These are phyloP conservation scores for Leucoagaricus sp. DNA, from an alignment of 1,284 basidiomycete species.

Conservation along the genomic window DNA sequence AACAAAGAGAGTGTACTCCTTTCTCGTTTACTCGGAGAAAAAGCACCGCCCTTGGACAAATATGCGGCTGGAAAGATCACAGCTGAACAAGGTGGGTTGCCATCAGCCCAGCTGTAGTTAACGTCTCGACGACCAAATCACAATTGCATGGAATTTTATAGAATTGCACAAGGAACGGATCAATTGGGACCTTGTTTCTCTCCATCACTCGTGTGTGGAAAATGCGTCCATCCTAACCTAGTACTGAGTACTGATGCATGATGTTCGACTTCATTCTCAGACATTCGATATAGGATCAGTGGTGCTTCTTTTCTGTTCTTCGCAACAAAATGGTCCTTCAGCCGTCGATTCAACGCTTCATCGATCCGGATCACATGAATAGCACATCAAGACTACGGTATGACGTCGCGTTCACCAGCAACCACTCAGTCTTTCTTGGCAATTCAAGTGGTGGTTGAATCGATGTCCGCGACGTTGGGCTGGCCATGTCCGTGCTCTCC, in stretches of 20 bases:
- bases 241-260: neutral
- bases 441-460: conserved; percentile 23
- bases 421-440: conserved; percentile 9
- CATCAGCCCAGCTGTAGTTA: neutral
- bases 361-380: neutral
- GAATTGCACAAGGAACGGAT: neutral
- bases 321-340: too few relatives aligned
- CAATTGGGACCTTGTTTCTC: neutral
- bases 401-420: neutral
- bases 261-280: neutral
- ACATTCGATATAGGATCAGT: too few relatives aligned
- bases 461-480: conserved; percentile 32
- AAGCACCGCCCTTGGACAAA: neutral
- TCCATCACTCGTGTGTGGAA: neutral
- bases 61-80: neutral
- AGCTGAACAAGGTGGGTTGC: neutral
- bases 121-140: neutral
- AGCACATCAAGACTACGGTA: neutral
- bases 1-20: neutral
- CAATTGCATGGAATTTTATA: neutral
- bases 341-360: neutral
- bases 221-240: too few relatives aligned
- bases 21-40: neutral
- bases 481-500: conserved; percentile 27
- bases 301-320: too few relatives aligned